These are phyloP conservation scores for Cicer arietinum DNA, from an alignment of 306 rosid genomes.

Conservation along the genomic window DNA sequence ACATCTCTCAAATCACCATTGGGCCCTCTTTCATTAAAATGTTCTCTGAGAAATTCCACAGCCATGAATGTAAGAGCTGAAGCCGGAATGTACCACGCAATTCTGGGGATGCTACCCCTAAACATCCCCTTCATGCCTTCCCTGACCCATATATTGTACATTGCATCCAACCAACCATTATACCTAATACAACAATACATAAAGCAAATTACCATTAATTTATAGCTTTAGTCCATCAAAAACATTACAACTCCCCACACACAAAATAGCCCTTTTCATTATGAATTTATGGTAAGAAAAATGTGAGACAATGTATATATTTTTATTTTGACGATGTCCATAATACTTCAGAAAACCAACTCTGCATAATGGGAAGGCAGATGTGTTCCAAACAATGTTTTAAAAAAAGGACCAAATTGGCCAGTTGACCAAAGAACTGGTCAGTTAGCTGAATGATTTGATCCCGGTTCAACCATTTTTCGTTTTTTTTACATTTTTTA, in stretches of 20 bases:
- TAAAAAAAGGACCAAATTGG: too few relatives aligned
- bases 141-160: conserved; percentile 58
- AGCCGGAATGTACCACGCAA: conserved; percentile 91
- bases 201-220: conserved; percentile 28
- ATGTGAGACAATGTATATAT: conserved; percentile 11
- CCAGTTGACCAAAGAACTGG: too few relatives aligned
- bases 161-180: conserved; percentile 78
- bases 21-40: conserved; percentile 57
- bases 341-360: conserved; percentile 29
- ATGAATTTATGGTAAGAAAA: conserved; percentile 5
- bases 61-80: conserved; percentile 94
- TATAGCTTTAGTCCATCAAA: conserved; percentile 27
- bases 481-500: too few relatives aligned
- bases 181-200: conserved; percentile 56
- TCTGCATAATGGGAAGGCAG: neutral
- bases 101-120: conserved; percentile 84
- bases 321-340: conserved; percentile 14
- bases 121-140: conserved; percentile 84
- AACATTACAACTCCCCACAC: conserved; percentile 9
- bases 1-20: conserved; percentile 46
- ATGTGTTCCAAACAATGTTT: conserved; percentile 3
- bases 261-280: neutral
- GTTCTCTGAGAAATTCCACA: conserved; percentile 83
- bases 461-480: too few relatives aligned
- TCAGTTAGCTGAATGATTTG: too few relatives aligned